phyloP scores from a whole-genome alignment of 768 basidiomycete genomes.

The Tylopilus plumbeoviolaceoides region DNA sequence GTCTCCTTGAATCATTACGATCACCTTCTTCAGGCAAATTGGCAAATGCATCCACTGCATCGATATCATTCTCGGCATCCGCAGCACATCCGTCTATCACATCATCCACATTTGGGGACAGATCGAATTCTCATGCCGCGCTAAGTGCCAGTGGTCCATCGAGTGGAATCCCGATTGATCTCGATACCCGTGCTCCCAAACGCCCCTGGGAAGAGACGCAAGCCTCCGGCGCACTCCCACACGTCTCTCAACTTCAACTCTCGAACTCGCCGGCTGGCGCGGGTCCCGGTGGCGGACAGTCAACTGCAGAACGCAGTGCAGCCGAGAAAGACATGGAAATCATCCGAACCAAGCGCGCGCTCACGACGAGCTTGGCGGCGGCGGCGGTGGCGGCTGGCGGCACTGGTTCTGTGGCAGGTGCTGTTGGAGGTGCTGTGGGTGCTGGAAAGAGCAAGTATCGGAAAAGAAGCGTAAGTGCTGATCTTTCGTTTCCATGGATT shows the following conservation, averaged over 20 bases:
- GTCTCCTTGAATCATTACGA: conserved; percentile 49
- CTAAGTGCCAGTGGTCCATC: conserved; percentile 20
- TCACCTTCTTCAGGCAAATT: conserved; percentile 19
- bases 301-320: conserved; percentile 48
- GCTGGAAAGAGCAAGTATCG: conserved; percentile 70
- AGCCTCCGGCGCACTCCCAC: conserved; percentile 11
- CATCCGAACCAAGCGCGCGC: conserved; percentile 76
- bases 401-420: conserved; percentile 31
- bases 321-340: conserved; percentile 85
- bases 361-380: conserved; percentile 56
- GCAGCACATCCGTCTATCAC: conserved; percentile 16
- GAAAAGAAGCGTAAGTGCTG: conserved; percentile 71
- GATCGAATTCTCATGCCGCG: conserved; percentile 29
- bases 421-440: conserved; percentile 20
- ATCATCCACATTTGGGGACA: conserved; percentile 21
- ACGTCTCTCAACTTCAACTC: conserved; percentile 25
- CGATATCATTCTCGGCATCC: conserved; percentile 10
- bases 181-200: conserved; percentile 56
- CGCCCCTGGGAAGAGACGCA: conserved; percentile 71
- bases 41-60: conserved; percentile 9
- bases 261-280: conserved; percentile 11
- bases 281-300: conserved; percentile 18
- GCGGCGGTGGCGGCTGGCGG: conserved; percentile 37
- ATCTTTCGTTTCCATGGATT: not conserved
- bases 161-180: conserved; percentile 21